Evolutionary conservation across 768 basidiomycete species (phyloP).

Genomic region (Agrocybe chaxingu): DNA sequence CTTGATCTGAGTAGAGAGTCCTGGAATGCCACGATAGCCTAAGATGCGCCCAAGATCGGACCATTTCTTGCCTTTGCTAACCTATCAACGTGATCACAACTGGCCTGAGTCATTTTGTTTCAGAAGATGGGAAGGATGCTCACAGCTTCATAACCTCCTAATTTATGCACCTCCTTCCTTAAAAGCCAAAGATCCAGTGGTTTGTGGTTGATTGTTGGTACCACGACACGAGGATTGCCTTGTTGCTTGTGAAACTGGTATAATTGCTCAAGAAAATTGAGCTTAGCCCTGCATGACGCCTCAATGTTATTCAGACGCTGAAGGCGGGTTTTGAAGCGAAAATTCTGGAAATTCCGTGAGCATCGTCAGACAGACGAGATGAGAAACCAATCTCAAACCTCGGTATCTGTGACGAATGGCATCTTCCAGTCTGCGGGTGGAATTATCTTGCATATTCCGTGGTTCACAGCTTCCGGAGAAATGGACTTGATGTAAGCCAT

Average conservation of each 20-base stretch:
- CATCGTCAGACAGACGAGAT: constrained; percentile 33
- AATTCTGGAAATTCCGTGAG: constrained; percentile 48
- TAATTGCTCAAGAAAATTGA: constrained; percentile 96
- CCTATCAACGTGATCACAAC: constrained; percentile 41
- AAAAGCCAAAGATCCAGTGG: constrained; percentile 92
- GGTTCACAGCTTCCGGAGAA: constrained; percentile 63
- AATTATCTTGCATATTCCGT: constrained; percentile 94
- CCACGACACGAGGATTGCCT: constrained; percentile 84
- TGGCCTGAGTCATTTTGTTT: constrained; percentile 13
- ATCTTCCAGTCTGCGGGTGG: constrained; percentile 94
- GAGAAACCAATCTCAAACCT: constrained; percentile 49
- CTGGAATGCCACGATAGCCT: constrained; percentile 80
- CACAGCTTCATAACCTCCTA: constrained; percentile 88
- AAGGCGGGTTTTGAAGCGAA: constrained; percentile 93
- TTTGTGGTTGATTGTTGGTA: constrained; percentile 92
- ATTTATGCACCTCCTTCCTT: constrained; percentile 84
- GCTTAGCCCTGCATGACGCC: constrained; percentile 92
- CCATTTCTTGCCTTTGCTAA: constrained; percentile 85
- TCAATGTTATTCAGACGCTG: constrained; percentile 96
- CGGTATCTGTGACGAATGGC: constrained; percentile 93
- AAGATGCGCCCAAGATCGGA: constrained; percentile 77
- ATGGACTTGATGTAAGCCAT: constrained; percentile 90
- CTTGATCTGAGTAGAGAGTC: constrained; percentile 84
- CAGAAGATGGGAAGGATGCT: constrained; percentile 21
- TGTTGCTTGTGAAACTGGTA: constrained; percentile 97